Base-by-base conservation (phyloP, 2,329 filamentous ascomycete species). In the Fusarium compactum region DNA sequence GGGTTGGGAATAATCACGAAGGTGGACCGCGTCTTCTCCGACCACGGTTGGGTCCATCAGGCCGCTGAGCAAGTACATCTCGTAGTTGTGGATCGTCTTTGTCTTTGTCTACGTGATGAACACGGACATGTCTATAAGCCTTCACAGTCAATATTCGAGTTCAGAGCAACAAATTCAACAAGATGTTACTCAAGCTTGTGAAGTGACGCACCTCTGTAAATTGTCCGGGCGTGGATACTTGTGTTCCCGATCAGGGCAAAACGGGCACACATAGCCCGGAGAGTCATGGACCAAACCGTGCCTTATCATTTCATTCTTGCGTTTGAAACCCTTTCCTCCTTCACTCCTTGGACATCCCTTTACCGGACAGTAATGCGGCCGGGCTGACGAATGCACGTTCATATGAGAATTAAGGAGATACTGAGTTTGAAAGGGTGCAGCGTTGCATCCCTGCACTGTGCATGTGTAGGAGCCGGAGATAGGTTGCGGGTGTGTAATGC, bases 221-320 rank as follows among this genome's bases (percentile, higher is more conserved):
- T 98, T 98, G 79, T 99, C 96, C 34, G 96, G 96, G 73, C 96
- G 87, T 8, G 96, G 96, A 79, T 98, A 98, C 78, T 92, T 95
- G 80, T 98, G 95, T 78, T 98, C 94, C 71, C 94, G 87, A 76
- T 97, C 94, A 2, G 94, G 92, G 79, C 96, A 99, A 78, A 98
- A 98, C 0, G 96, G 96, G 79, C 96, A 99, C 30, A 97, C 90
- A 76, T 98, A 99, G 65, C 95, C 95, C 2, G 96, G 96, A 10
- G 94, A 97, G 71, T 94, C 91, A 77, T 99, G 96, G 6, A 98
- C 96, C 5, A 98, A 86, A 2, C 95, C 95, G 76, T 92, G 90
- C 29, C 90, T 82, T 48, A 91, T 91, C 90, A 92, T 91, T 77
- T 92, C 90, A 71, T 92, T 92, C 78, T 91, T 92, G 61, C 90